Evolutionary conservation across 2,329 filamentous ascomycete species (phyloP).

Genomic region (Colletotrichum falcatum): DNA sequence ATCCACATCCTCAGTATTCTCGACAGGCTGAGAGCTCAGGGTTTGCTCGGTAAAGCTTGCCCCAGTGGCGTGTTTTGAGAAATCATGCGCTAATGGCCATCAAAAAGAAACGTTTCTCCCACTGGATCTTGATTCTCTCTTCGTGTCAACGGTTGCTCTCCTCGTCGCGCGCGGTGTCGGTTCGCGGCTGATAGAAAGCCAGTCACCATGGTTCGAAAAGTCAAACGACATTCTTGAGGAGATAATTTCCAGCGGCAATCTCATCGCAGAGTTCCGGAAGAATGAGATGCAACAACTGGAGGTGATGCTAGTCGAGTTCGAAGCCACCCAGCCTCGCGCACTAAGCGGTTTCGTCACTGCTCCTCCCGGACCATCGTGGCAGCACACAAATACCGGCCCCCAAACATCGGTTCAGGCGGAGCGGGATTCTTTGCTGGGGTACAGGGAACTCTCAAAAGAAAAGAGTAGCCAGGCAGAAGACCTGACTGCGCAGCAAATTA

Average conservation of each 20-base stretch:
- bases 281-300: conserved; percentile 60
- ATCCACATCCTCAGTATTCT: too few species aligned
- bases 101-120: too few species aligned
- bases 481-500: conserved; percentile 33
- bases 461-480: conserved; percentile 36
- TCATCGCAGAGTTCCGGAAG: conserved; percentile 58
- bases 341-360: neutral
- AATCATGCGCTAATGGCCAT: too few species aligned
- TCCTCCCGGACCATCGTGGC: neutral
- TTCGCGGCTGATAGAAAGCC: conserved; percentile 50
- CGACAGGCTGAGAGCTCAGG: too few species aligned
- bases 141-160: conserved; percentile 57
- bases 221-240: conserved; percentile 59
- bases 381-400: neutral
- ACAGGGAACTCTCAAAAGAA: conserved; percentile 8
- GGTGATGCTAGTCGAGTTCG: conserved; percentile 48
- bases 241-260: conserved; percentile 59
- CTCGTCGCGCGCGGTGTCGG: conserved; percentile 54
- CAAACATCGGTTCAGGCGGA: neutral
- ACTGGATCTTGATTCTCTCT: too few species aligned
- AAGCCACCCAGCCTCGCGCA: neutral
- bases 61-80: too few species aligned
- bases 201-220: conserved; percentile 54
- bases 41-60: too few species aligned
- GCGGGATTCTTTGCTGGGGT: neutral